Percentiles rank a stretch among this genome's conserved stretches.
These are phyloP conservation scores for Beverwykella pulmonaria DNA, from an alignment of 495 filamentous ascomycete species.

Conservation along the genomic window DNA sequence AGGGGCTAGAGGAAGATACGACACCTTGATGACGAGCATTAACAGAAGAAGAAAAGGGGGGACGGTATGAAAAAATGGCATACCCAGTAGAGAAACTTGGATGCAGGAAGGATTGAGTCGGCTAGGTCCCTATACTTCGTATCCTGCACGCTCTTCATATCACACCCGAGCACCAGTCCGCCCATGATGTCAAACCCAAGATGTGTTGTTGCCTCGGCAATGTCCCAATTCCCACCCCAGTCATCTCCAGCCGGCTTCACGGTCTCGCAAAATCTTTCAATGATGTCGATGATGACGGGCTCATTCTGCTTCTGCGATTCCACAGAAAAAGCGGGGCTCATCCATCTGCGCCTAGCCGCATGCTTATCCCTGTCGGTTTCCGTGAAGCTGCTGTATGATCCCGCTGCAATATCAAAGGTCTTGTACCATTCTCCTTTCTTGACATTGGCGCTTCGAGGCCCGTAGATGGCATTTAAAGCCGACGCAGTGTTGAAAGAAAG, in stretches of 20 bases:
- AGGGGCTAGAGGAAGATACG: conserved; percentile 36
- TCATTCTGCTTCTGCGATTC: conserved; percentile 30
- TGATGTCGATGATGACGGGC: conserved; percentile 31
- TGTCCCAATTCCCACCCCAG: conserved; percentile 36
- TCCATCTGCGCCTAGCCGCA: conserved; percentile 27
- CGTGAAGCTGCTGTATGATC: conserved; percentile 32
- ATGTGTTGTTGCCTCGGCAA: conserved; percentile 34
- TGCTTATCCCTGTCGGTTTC: conserved; percentile 36
- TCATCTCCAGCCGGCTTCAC: conserved; percentile 25
- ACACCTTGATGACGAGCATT: conserved; percentile 10
- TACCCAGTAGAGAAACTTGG: conserved; percentile 38
- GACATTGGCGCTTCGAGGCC: conserved; percentile 45
- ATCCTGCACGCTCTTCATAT: conserved; percentile 38
- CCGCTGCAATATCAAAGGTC: conserved; percentile 37
- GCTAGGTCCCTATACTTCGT: conserved; percentile 38
- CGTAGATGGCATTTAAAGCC: conserved; percentile 43
- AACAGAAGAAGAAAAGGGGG: not conserved
- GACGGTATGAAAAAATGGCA: not conserved
- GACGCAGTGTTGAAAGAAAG: conserved; percentile 39
- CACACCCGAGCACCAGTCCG: conserved; percentile 39
- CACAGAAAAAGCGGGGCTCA: conserved; percentile 38
- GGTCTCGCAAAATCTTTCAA: conserved; percentile 36
- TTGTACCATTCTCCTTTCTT: conserved; percentile 43
- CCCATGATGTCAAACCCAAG: conserved; percentile 47
- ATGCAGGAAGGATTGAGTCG: conserved; percentile 54